These are phyloP conservation scores for Mycena capillaripes DNA, from an alignment of 768 basidiomycete genomes.

Conservation along the genomic window DNA sequence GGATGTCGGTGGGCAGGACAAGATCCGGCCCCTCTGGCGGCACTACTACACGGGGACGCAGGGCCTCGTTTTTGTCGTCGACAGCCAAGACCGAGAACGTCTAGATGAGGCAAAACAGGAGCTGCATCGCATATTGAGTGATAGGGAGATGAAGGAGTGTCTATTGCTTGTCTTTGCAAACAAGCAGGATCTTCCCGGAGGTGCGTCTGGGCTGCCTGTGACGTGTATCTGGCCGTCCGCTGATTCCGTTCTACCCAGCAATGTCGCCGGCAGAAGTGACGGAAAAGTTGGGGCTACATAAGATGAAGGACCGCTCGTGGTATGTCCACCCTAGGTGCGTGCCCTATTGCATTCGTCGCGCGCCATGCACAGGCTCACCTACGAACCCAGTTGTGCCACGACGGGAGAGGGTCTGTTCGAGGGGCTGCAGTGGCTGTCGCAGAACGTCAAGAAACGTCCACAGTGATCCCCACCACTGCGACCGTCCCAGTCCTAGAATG, in stretches of 20 bases:
- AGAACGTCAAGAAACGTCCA: constrained; percentile 96
- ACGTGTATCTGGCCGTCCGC: constrained; percentile 4
- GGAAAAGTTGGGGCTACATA: constrained; percentile 94
- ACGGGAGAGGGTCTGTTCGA: constrained; percentile 98
- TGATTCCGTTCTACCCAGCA: constrained; percentile 59
- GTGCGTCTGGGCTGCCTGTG: constrained; percentile 59
- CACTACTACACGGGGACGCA: constrained; percentile 99
- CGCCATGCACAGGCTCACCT: constrained; percentile 10
- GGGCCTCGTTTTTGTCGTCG: constrained; percentile 98
- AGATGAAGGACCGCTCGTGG: constrained; percentile 98
- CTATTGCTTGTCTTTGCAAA: constrained; percentile 98
- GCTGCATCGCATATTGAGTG: constrained; percentile 94
- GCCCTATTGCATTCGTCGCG: background rate
- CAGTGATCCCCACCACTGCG: constrained; percentile 56
- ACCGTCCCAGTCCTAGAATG: constrained; percentile 15
- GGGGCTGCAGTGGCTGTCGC: constrained; percentile 96
- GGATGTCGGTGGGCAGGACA: constrained; percentile 99
- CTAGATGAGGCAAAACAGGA: constrained; percentile 98
- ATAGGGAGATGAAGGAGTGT: constrained; percentile 99
- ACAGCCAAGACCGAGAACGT: constrained; percentile 94
- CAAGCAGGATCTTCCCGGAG: constrained; percentile 98
- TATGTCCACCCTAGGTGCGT: constrained; percentile 98
- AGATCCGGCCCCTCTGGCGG: constrained; percentile 98
- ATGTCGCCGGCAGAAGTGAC: constrained; percentile 99
- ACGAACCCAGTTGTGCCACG: constrained; percentile 83